Conservation (phyloP, 192 early-diverging fungal genomes). For the Paraglomus occultum region DNA sequence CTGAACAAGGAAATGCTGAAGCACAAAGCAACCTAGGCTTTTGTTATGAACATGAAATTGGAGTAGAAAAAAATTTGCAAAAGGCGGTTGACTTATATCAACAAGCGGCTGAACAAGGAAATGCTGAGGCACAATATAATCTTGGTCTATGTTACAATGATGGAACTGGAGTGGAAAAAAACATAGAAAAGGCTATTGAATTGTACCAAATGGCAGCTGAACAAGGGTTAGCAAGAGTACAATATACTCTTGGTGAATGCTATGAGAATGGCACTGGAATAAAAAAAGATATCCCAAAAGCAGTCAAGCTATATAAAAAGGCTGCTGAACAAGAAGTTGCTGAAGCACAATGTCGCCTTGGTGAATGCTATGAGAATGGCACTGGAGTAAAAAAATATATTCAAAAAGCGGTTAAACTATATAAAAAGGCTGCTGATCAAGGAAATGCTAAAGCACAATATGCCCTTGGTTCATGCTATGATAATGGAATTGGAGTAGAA, state of each 20-base stretch:
- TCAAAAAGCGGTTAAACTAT: conserved; percentile 60
- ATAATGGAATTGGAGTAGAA: conserved; percentile 56
- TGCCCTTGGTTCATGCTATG: conserved; percentile 59
- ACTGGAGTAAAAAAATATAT: conserved; percentile 67
- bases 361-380: conserved; percentile 79
- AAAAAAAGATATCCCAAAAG: conserved; percentile 43
- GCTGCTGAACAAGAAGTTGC: conserved; percentile 54
- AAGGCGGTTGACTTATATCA: conserved; percentile 59
- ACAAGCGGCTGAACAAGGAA: conserved; percentile 52
- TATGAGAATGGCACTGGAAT: conserved; percentile 61
- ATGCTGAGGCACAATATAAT: conserved; percentile 67
- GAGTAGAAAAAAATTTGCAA: conserved; percentile 47
- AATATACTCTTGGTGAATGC: conserved; percentile 57
- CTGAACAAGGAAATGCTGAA: conserved; percentile 53
- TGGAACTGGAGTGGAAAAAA: conserved; percentile 54
- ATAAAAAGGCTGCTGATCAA: conserved; percentile 53
- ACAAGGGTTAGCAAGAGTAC: conserved; percentile 57
- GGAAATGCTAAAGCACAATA: conserved; percentile 56
- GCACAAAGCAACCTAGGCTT: conserved; percentile 58
- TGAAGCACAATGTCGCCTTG: conserved; percentile 65
- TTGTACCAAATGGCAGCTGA: conserved; percentile 64
- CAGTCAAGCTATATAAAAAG: conserved; percentile 49
- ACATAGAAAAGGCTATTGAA: conserved; percentile 48
- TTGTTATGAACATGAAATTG: conserved; percentile 60
- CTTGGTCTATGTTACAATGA: conserved; percentile 74